Base-by-base conservation (phyloP, 2,329 filamentous ascomycete species). In the Fusarium solani-melongenae region DNA sequence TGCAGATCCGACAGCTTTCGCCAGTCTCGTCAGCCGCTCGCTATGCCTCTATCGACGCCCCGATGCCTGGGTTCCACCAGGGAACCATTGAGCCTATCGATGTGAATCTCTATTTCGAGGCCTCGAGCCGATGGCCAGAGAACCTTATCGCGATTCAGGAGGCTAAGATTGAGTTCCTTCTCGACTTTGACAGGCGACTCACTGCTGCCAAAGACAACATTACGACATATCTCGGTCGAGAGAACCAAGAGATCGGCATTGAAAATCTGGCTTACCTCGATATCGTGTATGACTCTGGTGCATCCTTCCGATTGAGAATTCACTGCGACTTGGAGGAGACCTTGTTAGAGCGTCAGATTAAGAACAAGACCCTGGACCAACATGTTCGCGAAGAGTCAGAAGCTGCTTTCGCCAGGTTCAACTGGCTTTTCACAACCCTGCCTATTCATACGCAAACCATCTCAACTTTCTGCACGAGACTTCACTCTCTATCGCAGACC, bases 41-140 rank as follows among this genome's bases (percentile, higher is more conserved):
- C 44, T 96, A 93, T 73, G 86, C 94, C 1, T 94, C 92, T 0
- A 82, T 93, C 10, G 75, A 81, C 6, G 77, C 80, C 15, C 83
- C 83, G 0, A 69, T 72, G 27, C 81, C 86, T 41, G 84, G 84
- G 27, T 84, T 86, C 15, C 83, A 84, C 58, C 86, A 85, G 22
- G 83, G 82, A 1, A 76, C 82, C 20, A 77, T 86, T 62, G 79
- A 82, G 29, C 92, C 94, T 0, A 92, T 95, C 74, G 92, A 97
- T 74, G 89, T 97, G 34, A 89, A 95, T 46, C 87, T 99, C 56
- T 95, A 96, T 79, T 98, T 99, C 76, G 96, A 99, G 83, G 94
- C 93, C 6, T 98, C 96, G 8, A 92, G 91, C 53, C 92, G 94
- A 75, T 99, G 96, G 96, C 96, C 96, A 0, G 95, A 98, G 79